Base-by-base conservation (phyloP, 768 basidiomycete genomes). In the Melanogaster broomeanus region DNA sequence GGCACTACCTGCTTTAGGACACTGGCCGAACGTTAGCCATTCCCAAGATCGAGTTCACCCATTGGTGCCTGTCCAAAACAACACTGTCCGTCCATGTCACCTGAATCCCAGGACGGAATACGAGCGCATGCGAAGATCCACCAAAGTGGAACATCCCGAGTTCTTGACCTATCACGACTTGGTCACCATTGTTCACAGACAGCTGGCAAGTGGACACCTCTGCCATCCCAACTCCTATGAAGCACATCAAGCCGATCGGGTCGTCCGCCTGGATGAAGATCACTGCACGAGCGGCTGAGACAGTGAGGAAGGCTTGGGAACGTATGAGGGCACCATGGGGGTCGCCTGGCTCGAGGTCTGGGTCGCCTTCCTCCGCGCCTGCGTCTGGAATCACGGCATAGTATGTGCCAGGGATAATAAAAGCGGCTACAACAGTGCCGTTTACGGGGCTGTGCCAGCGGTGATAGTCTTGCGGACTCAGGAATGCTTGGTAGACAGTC, bases 141-240 rank as follows among this genome's bases (percentile, higher is more conserved):
- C 82, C 83, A 67, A 82, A 84, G 61, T 83, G 83, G 77, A 86
- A 82, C 75, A 72, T 76, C 53, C 82, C 84, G 0, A 81, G 53
- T 61, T 83, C 59, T 30, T 82, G 76, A 9, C 84, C 84, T 55
- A 75, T 76, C 43, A 60, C 64, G 11, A 85, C 72, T 19, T 51
- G 47, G n/a, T 81, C 58, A 0, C 77, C 77, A 10, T 58, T 68
- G 55, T 71, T 65, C n/a, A 83, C 80, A 1, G 74, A 78, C 22
- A 74, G 61, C 46, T 81, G 72, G 56, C 80, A 80, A 13, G 81
- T 82, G 13, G 82, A 84, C 9, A 85, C 80, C 66, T 86, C 84
- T 0, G 70, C 71, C 83, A 87, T 84, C 0, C 84, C 85, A 12
- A 85, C 72, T 0, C 65, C 79, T 6, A 85, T 67, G 64, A 85